Percentiles rank a stretch among this genome's conserved stretches.
phyloP scores from a whole-genome alignment of 208 protist species.

The Entamoeba histolytica region DNA sequence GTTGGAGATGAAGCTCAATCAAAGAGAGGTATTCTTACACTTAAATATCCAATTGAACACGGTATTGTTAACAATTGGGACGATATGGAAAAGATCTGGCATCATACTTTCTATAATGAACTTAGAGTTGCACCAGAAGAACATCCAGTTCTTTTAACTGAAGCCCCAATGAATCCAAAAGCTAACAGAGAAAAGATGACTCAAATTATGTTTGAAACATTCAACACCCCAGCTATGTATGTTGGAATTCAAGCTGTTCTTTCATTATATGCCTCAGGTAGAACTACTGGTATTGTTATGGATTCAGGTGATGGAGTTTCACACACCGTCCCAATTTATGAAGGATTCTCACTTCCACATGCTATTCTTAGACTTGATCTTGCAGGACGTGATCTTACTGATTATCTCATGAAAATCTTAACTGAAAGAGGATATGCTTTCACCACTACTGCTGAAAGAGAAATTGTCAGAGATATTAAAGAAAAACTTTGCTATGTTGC shows the following conservation, averaged over 20 bases:
- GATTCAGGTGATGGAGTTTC: neutral
- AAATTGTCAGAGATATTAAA: slow-evolving; percentile 56
- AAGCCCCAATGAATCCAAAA: no score
- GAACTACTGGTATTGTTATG: slow-evolving; percentile 17
- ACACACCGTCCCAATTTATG: neutral
- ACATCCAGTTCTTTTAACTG: no score
- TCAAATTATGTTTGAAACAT: no score
- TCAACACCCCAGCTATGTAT: no score
- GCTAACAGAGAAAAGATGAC: no score
- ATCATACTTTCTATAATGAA: slow-evolving; percentile 95
- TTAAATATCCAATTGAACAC: slow-evolving; percentile 25
- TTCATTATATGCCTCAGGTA: no score
- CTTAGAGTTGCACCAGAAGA: no score
- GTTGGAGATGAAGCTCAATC: slow-evolving; percentile 21
- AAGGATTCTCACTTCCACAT: slow-evolving; percentile 25
- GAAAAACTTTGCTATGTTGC: slow-evolving; percentile 49
- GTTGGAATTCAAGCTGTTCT: no score
- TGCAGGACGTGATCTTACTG: slow-evolving; percentile 48
- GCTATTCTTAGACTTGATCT: slow-evolving; percentile 45
- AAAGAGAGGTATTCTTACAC: slow-evolving; percentile 7
- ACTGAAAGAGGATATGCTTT: slow-evolving; percentile 33
- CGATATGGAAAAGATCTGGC: slow-evolving; percentile 49
- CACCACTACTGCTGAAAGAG: slow-evolving; percentile 42
- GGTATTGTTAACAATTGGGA: slow-evolving; percentile 19
- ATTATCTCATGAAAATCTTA: slow-evolving; percentile 43